Percentiles rank a stretch among this genome's conserved stretches.
Conservation (phyloP, 106 monocot species). For the Allium cepa region DNA sequence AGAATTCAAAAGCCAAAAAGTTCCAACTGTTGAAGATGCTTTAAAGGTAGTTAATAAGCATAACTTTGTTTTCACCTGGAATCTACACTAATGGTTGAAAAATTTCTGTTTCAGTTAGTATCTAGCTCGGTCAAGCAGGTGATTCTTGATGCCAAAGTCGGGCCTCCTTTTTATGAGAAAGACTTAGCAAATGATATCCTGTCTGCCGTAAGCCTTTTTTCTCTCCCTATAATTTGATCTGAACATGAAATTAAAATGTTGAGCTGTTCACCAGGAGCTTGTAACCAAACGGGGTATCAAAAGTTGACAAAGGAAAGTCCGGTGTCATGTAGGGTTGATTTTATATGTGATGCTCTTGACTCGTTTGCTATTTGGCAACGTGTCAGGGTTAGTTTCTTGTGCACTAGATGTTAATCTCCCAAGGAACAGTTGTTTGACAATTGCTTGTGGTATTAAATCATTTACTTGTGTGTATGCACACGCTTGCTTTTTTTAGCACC, state of each 20-base stretch:
- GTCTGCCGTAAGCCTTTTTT: conserved; percentile 50
- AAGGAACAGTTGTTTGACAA: too few species aligned
- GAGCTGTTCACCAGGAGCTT: too few species aligned
- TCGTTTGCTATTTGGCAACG: too few species aligned
- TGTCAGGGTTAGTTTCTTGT: too few species aligned
- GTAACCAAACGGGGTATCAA: too few species aligned
- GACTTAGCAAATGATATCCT: conserved; percentile 64
- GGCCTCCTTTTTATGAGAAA: conserved; percentile 82
- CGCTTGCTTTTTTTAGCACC: too few species aligned
- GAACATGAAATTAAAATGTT: background rate
- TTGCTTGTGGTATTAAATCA: too few species aligned
- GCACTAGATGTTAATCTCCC: too few species aligned
- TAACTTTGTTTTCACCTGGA: background rate
- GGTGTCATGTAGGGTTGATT: background rate
- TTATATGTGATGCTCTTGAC: background rate
- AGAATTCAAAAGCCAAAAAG: conserved; percentile 4
- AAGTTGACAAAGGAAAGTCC: too few species aligned
- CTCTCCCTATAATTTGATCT: background rate
- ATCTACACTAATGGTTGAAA: background rate
- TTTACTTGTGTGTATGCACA: too few species aligned
- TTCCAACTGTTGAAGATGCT: conserved; percentile 6
- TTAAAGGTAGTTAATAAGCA: background rate
- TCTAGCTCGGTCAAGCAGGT: conserved; percentile 73
- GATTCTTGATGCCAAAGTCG: conserved; percentile 92
- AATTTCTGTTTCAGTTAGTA: conserved; percentile 51